These are phyloP conservation scores for Spongospora subterranea DNA, from an alignment of 208 protist species.

Conservation along the genomic window DNA sequence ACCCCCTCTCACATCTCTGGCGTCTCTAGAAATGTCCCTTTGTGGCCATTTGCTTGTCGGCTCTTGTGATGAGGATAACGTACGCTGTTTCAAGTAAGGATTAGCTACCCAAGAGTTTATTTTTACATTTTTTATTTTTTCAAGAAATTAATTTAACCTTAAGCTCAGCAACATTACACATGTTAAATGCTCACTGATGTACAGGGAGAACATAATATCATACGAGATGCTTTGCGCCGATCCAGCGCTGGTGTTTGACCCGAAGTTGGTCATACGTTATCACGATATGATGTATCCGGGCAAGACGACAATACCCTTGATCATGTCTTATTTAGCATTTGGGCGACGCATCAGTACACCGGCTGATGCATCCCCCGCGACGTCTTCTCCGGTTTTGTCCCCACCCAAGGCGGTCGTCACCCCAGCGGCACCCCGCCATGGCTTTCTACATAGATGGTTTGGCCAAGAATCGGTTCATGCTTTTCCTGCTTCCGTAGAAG, in stretches of 20 bases:
- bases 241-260: not conserved
- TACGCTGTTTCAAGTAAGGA: not conserved
- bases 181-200: too few species aligned
- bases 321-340: slow-evolving; percentile 38
- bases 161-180: too few species aligned
- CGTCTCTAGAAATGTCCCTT: slow-evolving; percentile 19
- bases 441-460: slow-evolving; percentile 38
- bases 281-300: slow-evolving; percentile 46
- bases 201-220: not conserved
- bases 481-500: not conserved
- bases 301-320: not conserved
- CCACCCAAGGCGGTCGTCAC: not conserved
- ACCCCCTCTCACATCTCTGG: too few species aligned
- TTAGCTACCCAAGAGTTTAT: not conserved
- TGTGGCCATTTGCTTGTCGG: not conserved
- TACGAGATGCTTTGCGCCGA: slow-evolving; percentile 13
- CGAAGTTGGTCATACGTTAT: slow-evolving; percentile 12
- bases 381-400: not conserved
- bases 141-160: too few species aligned
- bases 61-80: not conserved
- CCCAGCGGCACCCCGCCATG: not conserved
- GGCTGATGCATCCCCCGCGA: not conserved
- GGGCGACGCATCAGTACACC: not conserved
- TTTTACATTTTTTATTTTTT: not conserved
- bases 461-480: not conserved